Conservation (phyloP, 2,329 filamentous ascomycete species). For the Colletotrichum kahawae region DNA sequence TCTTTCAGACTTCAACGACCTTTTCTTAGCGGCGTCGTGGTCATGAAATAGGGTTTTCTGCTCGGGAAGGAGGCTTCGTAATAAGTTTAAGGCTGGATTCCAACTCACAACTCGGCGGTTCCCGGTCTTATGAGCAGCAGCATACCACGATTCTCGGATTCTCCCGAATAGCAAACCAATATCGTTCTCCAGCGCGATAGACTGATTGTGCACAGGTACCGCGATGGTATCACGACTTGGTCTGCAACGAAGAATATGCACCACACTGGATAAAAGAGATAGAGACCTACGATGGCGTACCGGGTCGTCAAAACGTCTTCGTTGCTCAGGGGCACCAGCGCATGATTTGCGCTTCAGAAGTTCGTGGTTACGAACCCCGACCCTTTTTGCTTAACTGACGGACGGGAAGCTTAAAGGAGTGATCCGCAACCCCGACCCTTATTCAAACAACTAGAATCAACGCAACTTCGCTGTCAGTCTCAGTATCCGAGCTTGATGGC, state of each 20-base stretch:
- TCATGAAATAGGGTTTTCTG: neutral
- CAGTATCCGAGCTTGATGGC: neutral
- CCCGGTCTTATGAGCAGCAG: neutral
- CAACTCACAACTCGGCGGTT: neutral
- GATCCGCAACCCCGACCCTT: neutral
- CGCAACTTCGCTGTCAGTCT: neutral
- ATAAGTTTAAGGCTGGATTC: neutral
- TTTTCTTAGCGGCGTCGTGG: neutral
- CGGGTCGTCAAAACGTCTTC: neutral
- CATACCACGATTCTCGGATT: neutral
- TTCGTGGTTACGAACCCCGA: neutral
- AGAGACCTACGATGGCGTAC: neutral
- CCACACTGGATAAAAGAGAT: neutral
- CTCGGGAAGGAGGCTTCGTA: neutral
- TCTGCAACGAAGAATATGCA: neutral
- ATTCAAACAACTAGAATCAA: neutral
- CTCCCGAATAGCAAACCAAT: neutral
- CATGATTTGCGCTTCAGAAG: neutral
- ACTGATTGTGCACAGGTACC: neutral
- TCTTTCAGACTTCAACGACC: neutral
- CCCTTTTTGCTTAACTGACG: neutral
- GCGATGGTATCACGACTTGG: neutral
- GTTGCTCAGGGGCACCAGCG: neutral
- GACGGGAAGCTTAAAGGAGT: neutral
- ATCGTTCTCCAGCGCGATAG: neutral